These are phyloP conservation scores for Basidiobolus meristosporus DNA, from an alignment of 371 early-diverging fungal species.

Conservation along the genomic window DNA sequence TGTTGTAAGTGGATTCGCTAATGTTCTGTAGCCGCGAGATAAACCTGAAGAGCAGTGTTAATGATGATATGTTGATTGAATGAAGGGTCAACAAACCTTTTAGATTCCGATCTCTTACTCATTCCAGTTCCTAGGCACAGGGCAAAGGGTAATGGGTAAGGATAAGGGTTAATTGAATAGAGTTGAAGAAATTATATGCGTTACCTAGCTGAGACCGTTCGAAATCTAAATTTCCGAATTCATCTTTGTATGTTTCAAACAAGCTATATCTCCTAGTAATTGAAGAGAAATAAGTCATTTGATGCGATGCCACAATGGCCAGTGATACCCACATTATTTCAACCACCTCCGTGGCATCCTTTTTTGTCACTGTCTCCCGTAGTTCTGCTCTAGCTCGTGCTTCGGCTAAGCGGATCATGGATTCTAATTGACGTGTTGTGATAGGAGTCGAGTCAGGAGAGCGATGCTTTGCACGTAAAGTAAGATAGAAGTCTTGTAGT, in stretches of 20 bases:
- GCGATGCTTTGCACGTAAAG: constrained; percentile 45
- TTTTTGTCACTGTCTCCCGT: constrained; percentile 54
- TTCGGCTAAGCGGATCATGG: constrained; percentile 91
- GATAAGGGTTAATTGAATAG: too few relatives aligned
- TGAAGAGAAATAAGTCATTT: background rate
- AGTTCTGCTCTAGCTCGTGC: constrained; percentile 95
- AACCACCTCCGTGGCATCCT: constrained; percentile 74
- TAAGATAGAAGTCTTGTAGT: constrained; percentile 54
- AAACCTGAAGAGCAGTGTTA: constrained; percentile 13
- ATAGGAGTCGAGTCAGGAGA: constrained; percentile 57
- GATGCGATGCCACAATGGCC: background rate
- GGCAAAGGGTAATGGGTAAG: background rate
- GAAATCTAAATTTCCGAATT: constrained; percentile 3
- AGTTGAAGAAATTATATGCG: too few relatives aligned
- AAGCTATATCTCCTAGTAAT: constrained; percentile 15
- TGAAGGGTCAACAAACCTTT: background rate
- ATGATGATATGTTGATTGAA: background rate
- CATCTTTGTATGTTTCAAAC: constrained; percentile 6
- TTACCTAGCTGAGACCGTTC: constrained; percentile 10
- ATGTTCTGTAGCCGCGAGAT: constrained; percentile 24
- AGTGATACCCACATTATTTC: constrained; percentile 29
- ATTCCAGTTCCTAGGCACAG: background rate
- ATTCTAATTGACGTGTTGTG: constrained; percentile 97
- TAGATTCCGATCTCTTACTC: constrained; percentile 1
- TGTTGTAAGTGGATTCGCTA: constrained; percentile 23